Evolutionary conservation across 2,329 filamentous ascomycete species (phyloP).

Genomic region (Penicillium sp.): DNA sequence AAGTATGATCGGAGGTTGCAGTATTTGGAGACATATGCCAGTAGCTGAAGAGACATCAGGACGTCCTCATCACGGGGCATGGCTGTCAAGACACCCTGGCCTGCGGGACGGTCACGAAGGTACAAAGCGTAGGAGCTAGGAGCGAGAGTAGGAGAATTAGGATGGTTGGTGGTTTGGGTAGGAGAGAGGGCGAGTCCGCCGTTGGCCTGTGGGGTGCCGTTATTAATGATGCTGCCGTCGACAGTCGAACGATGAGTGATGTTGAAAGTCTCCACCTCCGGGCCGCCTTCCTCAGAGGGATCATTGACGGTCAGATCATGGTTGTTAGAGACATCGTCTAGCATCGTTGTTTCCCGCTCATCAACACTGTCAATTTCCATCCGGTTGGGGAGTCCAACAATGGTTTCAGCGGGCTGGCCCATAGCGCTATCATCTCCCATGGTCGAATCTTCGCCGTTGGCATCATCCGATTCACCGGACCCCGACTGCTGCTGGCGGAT

Average conservation of each 20-base stretch:
- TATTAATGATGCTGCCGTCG: slow-evolving; percentile 76
- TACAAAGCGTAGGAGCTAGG: slow-evolving; percentile 74
- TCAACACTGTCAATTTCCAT: slow-evolving; percentile 88
- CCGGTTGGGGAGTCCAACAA: slow-evolving; percentile 73
- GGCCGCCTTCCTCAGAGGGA: slow-evolving; percentile 66
- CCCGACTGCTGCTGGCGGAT: slow-evolving; percentile 85
- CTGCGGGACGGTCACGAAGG: slow-evolving; percentile 68
- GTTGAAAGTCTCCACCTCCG: slow-evolving; percentile 87
- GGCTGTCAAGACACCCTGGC: slow-evolving; percentile 73
- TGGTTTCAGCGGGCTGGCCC: slow-evolving; percentile 59
- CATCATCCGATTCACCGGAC: slow-evolving; percentile 83
- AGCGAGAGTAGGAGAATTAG: slow-evolving; percentile 70
- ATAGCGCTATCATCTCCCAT: slow-evolving; percentile 63
- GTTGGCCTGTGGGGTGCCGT: slow-evolving; percentile 63
- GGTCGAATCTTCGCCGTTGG: slow-evolving; percentile 76
- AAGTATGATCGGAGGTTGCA: slow-evolving; percentile 95
- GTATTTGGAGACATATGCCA: slow-evolving; percentile 98
- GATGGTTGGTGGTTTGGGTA: slow-evolving; percentile 57
- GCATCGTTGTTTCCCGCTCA: slow-evolving; percentile 68
- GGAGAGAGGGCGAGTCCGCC: slow-evolving; percentile 71
- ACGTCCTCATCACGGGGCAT: slow-evolving; percentile 98
- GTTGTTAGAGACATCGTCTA: slow-evolving; percentile 66
- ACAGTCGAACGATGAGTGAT: slow-evolving; percentile 82
- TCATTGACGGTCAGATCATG: slow-evolving; percentile 74
- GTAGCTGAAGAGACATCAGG: slow-evolving; percentile 91